Percentiles rank a stretch among this genome's conserved stretches.
phyloP scores from a whole-genome alignment of 352 stramenopile genomes.

The Globisporangium mamillatum region DNA sequence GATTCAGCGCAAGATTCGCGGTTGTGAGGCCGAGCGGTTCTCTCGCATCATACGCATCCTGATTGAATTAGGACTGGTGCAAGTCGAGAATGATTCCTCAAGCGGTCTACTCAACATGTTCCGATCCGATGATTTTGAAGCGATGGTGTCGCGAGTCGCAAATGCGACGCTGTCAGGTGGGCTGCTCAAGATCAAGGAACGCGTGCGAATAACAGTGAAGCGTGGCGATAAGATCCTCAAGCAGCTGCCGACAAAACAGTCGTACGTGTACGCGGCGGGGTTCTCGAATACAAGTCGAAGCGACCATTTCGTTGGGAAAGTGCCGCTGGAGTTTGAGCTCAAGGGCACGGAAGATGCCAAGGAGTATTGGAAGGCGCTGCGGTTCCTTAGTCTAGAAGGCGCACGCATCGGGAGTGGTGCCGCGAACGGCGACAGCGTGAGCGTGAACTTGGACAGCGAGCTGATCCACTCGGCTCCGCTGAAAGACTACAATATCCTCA shows the following conservation, averaged over 20 bases:
- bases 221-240: constrained; percentile 52
- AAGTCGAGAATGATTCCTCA: constrained; percentile 56
- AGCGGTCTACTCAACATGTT: constrained; percentile 53
- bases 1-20: constrained; percentile 53
- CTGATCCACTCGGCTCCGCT: constrained; percentile 53
- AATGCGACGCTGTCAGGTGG: constrained; percentile 71
- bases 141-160: constrained; percentile 70
- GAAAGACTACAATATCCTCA: constrained; percentile 67
- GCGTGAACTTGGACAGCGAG: constrained; percentile 51
- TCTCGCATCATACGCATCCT: constrained; percentile 67
- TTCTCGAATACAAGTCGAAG: constrained; percentile 55
- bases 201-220: constrained; percentile 49
- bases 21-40: constrained; percentile 69
- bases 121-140: constrained; percentile 67
- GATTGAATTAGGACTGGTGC: constrained; percentile 61
- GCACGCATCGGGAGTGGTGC: constrained; percentile 43
- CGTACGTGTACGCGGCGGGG: constrained; percentile 60
- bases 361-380: constrained; percentile 72
- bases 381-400: constrained; percentile 69
- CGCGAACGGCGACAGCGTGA: constrained; percentile 34
- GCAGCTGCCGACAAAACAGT: constrained; percentile 44
- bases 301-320: constrained; percentile 47
- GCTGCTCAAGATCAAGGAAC: constrained; percentile 52
- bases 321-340: constrained; percentile 58
- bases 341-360: constrained; percentile 36